Base-by-base conservation (phyloP, 169 alveolate genomes). In the Cryptosporidium xiaoi region DNA sequence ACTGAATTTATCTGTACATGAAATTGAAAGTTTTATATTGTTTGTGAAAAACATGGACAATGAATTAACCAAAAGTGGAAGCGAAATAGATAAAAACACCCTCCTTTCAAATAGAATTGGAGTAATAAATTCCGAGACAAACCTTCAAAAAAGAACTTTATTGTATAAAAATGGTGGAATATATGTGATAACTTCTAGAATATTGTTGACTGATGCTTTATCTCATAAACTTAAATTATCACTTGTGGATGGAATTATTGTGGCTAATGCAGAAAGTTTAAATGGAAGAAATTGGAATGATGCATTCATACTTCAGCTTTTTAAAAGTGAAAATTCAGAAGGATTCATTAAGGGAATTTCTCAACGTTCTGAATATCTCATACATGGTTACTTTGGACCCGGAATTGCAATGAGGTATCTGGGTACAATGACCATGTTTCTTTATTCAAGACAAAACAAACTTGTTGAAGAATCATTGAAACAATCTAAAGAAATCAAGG, bases 301-400 rank as follows among this genome's bases (percentile, higher is more conserved):
- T 64, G 93, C 93, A 31, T 90, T 90, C 82, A 77, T 90, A 27
- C 20, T 65, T 24, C 93, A 84, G 55, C 64, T 90, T 56, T 82
- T 46, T 51, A 66, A 90, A 67, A 82, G 65, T 60, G 71, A 84
- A 48, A 83, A 90, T 67, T 82, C 90, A 18, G 55, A 51, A 51
- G 93, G 91, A n/a, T 82, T 84, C 53, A 66, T 90, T 58, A 90
- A 83, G 71, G 93, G 91, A 55, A 31, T 90, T 40, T 68, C 91
- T 46, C 91, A 90, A 64, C 58, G 90, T 29, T 91, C 93, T n/a
- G 90, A 83, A 48, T 15, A 18, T 1, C 77, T 83, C 12, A 53
- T 34, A 44, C 51, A 46, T 12, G 90, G 90, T n/a, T 83, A 67
- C 31, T 62, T 71, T 58, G 90, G 83, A 16, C 84, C 83, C 1